Base-by-base conservation (phyloP, 1,139 yeast genomes). In the Zhuliangozyma blackwelliae region DNA sequence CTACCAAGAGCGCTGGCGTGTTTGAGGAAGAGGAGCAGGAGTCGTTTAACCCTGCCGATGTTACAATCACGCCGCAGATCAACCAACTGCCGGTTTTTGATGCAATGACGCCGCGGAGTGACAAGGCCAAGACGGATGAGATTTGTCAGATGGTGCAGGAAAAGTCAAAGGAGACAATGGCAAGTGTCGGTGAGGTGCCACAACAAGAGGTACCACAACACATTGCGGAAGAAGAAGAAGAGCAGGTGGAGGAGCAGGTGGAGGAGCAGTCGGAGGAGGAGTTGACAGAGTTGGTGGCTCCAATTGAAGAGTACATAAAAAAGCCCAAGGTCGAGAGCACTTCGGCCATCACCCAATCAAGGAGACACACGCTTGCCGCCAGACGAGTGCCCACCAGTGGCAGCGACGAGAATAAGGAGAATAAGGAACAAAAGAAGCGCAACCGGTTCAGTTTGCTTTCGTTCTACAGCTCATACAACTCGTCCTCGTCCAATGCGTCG, bases 361-460 rank as follows among this genome's bases (percentile, higher is more conserved):
- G 40, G 31, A 41, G 45, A 39, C 39, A 43, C 29, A 40, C 44
- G 12, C 33, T 32, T 9, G n/a, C 38, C 9, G 20, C 39, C 21
- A 27, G 40, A 20, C 37, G 32, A 21, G 39, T 35, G 21, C 27
- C 3, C 12, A 6, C 11, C 10, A 7, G 9, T 7, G 23, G 23
- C 7, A 37, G 32, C 33, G 40, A 42, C 11, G 52, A 50, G 33
- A 42, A 56, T 41, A 58, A 58, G 36, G 67, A 58, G 27, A 54
- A 50, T 39, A 59, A 51, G 35, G 70, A 65, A 30, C 50, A 52
- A 28, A 68, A 68, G 51, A 72, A 68, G 48, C 63, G 65, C 33
- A 71, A 72, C 49, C 51, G 82, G 45, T 76, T 75, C 51, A 75
- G 80, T 55, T 55, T 75, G 43, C 62, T 77, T 33, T 72, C 79